Evolutionary conservation across 345 rosid species (phyloP).

Genomic region (Citrus inodora): DNA sequence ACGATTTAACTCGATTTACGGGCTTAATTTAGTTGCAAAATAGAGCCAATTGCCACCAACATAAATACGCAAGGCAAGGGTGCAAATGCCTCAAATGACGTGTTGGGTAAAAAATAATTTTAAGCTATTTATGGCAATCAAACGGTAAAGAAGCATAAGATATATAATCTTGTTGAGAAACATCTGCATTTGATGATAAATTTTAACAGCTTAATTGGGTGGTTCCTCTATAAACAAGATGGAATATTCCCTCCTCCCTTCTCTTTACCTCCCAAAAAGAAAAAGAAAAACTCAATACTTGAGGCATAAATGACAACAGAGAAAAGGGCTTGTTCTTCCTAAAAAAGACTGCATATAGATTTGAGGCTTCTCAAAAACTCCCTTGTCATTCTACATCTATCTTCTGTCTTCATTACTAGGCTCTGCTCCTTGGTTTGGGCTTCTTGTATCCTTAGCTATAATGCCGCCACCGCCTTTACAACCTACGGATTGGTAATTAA

Average conservation of each 20-base stretch:
- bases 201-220: background rate
- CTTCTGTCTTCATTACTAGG: constrained; percentile 44
- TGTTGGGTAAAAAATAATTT: too few relatives aligned
- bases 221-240: constrained; percentile 24
- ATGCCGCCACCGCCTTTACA: constrained; percentile 34
- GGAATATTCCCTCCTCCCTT: background rate
- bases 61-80: too few relatives aligned
- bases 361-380: constrained; percentile 1
- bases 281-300: background rate
- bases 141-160: background rate
- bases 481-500: constrained; percentile 22
- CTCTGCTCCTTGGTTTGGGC: constrained; percentile 38
- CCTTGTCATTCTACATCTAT: constrained; percentile 13
- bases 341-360: background rate
- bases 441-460: constrained; percentile 40
- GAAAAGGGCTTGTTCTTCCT: constrained; percentile 4
- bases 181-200: constrained; percentile 7
- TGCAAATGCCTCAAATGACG: too few relatives aligned
- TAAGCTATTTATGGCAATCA: background rate
- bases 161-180: background rate
- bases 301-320: constrained; percentile 3
- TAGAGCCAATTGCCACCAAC: too few relatives aligned
- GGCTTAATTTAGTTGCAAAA: too few relatives aligned
- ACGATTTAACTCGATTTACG: too few relatives aligned
- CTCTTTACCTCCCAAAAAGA: background rate